phyloP scores from a whole-genome alignment of 1,284 basidiomycete genomes.

The Apiotrichum gamsii region DNA sequence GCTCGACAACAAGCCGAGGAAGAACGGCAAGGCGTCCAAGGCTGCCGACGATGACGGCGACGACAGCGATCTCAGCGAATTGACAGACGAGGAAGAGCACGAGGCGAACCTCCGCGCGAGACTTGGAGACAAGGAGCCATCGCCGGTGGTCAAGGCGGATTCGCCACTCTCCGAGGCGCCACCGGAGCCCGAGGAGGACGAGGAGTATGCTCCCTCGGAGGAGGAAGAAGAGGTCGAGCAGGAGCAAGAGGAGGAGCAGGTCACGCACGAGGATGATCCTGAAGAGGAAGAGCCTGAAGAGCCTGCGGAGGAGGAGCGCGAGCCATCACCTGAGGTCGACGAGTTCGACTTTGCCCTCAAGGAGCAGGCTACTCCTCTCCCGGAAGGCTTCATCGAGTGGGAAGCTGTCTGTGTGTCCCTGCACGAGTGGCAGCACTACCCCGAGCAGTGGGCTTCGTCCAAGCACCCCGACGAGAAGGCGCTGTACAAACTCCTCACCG shows the following conservation, averaged over 20 bases:
- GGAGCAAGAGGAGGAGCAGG: conserved; percentile 3
- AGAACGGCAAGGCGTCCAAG: conserved; percentile 10
- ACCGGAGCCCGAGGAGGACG: conserved; percentile 5
- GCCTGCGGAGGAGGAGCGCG: conserved; percentile 17
- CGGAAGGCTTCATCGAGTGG: conserved; percentile 48
- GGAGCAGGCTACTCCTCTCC: conserved; percentile 31
- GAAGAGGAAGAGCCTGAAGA: conserved; percentile 11
- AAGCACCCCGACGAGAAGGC: conserved; percentile 51
- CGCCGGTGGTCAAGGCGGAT: not conserved
- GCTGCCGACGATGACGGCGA: conserved; percentile 16
- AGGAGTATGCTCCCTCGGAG: not conserved
- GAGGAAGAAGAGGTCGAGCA: not conserved
- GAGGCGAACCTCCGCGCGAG: conserved; percentile 15
- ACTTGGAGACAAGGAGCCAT: not conserved
- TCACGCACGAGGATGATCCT: conserved; percentile 4
- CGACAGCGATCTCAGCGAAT: conserved; percentile 43
- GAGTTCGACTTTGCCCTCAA: conserved; percentile 34
- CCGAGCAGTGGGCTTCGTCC: conserved; percentile 49
- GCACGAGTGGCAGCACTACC: conserved; percentile 50
- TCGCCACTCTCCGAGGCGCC: conserved; percentile 12
- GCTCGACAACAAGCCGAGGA: conserved; percentile 20
- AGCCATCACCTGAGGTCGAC: conserved; percentile 20
- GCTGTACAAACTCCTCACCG: conserved; percentile 46
- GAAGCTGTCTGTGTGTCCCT: conserved; percentile 51
- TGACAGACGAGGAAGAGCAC: conserved; percentile 42